phyloP scores from a whole-genome alignment of 2,329 filamentous ascomycete genomes.

The Colletotrichum sp. region DNA sequence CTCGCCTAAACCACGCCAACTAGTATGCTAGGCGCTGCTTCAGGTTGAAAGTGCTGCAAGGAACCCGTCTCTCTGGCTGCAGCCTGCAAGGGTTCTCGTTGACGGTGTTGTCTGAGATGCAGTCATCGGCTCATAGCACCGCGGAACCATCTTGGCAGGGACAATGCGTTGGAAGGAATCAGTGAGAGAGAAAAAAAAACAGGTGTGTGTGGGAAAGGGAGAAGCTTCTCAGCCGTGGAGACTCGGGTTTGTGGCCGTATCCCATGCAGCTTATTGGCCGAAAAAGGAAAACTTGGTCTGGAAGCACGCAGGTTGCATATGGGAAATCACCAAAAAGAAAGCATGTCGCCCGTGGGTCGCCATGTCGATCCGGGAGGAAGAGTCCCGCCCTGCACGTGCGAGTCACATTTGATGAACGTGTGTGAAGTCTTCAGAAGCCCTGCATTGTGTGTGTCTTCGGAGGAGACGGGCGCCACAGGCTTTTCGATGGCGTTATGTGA shows the following conservation, averaged over 20 bases:
- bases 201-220: background rate
- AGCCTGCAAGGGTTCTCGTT: slow-evolving; percentile 11
- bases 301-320: slow-evolving; percentile 5
- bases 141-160: slow-evolving; percentile 8
- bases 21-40: background rate
- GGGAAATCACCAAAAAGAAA: slow-evolving; percentile 10
- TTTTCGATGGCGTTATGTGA: background rate
- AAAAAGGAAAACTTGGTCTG: background rate
- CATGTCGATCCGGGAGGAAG: background rate
- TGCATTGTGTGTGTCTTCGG: background rate
- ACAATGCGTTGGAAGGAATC: background rate
- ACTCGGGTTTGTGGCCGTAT: background rate
- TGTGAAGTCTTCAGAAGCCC: slow-evolving; percentile 12
- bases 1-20: background rate
- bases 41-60: slow-evolving; percentile 16
- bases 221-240: background rate
- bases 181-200: background rate
- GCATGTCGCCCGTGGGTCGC: background rate
- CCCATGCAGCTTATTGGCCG: background rate
- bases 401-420: slow-evolving; percentile 11
- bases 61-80: background rate
- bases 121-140: slow-evolving; percentile 1
- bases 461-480: background rate
- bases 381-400: background rate
- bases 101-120: slow-evolving; percentile 10